Base-by-base conservation (phyloP, 2,329 filamentous ascomycete species). In the Arthroderma sp. region DNA sequence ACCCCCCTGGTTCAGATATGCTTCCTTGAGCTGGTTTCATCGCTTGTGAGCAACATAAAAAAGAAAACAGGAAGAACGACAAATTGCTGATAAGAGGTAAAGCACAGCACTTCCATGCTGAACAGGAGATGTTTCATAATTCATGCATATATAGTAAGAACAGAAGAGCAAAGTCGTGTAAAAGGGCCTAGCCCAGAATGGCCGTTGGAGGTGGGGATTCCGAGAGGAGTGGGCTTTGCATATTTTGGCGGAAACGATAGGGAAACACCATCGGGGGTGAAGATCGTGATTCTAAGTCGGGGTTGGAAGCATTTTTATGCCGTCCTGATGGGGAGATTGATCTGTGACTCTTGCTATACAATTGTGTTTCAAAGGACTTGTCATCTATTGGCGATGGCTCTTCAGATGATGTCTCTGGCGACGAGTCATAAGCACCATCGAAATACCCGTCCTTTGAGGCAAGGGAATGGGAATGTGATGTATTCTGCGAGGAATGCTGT, bases 181-280 rank as follows among this genome's bases (percentile, higher is more conserved):
- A 8, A 8, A 34, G 32, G 36, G n/a, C 22, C 53, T 48, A 59
- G 22, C 64, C 62, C 43, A 51, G 58, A 33, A 66, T 64, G 33
- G 60, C 58, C 47, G 69, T 66, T n/a, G 66, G 66, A 3, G 68
- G 62, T 41, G 69, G 66, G 42, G 63, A 60, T 48, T 71, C 68
- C 40, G 61, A 59, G 43, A 72, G 65, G 45, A 71, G 65, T 34
- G 61, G 62, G 49, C 62, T 62, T 47, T 68, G 64, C 58, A 57
- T 56, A 22, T 56, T 55, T 53, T 59, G 56, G 42, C 61, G 58
- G 53, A 67, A 72, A 15, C 66, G 61, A 54, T 66, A 69, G 43
- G 61, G 59, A 46, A 67, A 67, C 10, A 59, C 53, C 36, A 59
- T 54, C 33, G 63, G 58, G n/a, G 66, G 64, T 28, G 58, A 51